Conservation (phyloP, 2,329 filamentous ascomycete species). For the Fusarium subtropicale region DNA sequence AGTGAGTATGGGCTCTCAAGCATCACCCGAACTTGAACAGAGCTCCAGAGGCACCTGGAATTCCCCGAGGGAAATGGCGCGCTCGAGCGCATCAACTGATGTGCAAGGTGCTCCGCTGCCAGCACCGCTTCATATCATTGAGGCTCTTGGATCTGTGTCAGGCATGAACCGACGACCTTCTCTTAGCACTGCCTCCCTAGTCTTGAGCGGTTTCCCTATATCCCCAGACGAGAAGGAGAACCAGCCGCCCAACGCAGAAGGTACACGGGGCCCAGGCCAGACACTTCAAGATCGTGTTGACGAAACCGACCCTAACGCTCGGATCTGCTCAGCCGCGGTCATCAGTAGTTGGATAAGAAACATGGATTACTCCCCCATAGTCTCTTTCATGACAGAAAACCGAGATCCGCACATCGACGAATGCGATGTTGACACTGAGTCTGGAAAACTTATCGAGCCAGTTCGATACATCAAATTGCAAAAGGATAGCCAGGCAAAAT, state of each 20-base stretch:
- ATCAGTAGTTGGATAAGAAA: constrained; percentile 14
- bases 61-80: constrained; percentile 2
- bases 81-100: background rate
- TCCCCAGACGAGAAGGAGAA: background rate
- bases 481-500: constrained; percentile 19
- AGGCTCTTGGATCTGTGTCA: constrained; percentile 9
- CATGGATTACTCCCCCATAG: background rate
- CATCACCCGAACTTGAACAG: background rate
- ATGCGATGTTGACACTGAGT: constrained; percentile 54
- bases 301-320: background rate
- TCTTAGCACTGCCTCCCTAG: constrained; percentile 18
- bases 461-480: constrained; percentile 51
- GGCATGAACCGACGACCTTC: background rate
- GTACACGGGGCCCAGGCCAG: background rate
- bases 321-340: background rate
- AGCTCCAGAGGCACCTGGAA: constrained; percentile 16
- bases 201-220: constrained; percentile 20
- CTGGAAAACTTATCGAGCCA: constrained; percentile 51
- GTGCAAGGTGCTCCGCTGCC: constrained; percentile 25
- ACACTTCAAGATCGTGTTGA: background rate
- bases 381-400: background rate
- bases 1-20: background rate
- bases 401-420: constrained; percentile 10
- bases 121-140: constrained; percentile 39
- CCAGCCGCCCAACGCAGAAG: background rate